phyloP scores from a whole-genome alignment of 169 alveolate species.

The Theileria sp. region DNA sequence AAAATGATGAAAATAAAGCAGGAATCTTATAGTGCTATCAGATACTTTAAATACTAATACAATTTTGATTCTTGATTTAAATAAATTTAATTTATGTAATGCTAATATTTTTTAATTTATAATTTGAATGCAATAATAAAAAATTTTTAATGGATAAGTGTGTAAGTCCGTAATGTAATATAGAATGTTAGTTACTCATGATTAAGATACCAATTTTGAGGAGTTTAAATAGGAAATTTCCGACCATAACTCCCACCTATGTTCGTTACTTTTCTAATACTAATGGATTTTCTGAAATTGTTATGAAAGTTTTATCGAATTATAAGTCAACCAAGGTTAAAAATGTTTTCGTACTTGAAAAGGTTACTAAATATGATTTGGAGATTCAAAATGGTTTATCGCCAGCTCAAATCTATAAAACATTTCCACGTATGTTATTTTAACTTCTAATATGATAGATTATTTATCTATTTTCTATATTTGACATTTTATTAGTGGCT shows the following conservation, averaged over 20 bases:
- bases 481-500: slow-evolving; percentile 37
- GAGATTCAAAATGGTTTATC: slow-evolving; percentile 50
- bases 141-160: not conserved
- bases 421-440: slow-evolving; percentile 59
- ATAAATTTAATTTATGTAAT: not conserved
- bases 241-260: not conserved
- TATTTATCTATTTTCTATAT: not conserved
- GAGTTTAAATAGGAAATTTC: not conserved
- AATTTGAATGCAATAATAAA: not conserved
- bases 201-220: not conserved
- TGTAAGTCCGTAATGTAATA: not conserved
- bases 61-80: no score
- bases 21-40: not conserved
- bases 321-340: slow-evolving; percentile 33
- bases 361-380: slow-evolving; percentile 59
- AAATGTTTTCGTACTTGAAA: slow-evolving; percentile 41
- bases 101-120: not conserved
- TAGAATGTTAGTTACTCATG: not conserved
- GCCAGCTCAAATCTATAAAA: slow-evolving; percentile 32
- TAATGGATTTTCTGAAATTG: not conserved
- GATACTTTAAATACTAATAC: not conserved
- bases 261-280: not conserved
- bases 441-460: not conserved
- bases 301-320: slow-evolving; percentile 3
- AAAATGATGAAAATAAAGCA: not conserved